Evolutionary conservation across 495 filamentous ascomycete genomes (phyloP), one percentile per base, ranked within the genome.

Genomic region (Apiosordaria backusii): DNA sequence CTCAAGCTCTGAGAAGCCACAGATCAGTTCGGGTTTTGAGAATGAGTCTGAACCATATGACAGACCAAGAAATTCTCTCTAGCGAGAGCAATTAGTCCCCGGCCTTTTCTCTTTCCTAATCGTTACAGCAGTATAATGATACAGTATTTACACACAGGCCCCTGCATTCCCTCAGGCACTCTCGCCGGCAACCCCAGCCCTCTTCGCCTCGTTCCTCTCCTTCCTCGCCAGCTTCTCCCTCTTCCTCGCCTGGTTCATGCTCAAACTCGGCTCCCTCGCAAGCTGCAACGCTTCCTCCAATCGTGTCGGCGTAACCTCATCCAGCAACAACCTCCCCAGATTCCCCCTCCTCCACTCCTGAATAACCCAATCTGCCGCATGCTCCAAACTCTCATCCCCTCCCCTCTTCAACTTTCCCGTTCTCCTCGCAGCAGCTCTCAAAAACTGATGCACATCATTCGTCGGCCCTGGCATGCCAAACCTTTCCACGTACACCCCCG

Each of bases 341-440:
- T 83, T 77, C 2, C 95, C 96, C 21, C 81, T 80, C 61, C 96
- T 83, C 89, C 92, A 99, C 74, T 89, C 86, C 77, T 92, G 88
- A 1, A 99, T 84, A 57, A 96, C 80, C 87, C 92, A 93, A 60
- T 93, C 77, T 2, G 95, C 93, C 18, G 92, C 84, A 24, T 84
- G 85, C 62, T 93, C 90, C 15, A 85, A 75, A 72, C 91, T 90
- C 7, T 89, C 86, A 13, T 83, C 74, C 1, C 92, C 92, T 10
- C 92, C 91, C 70, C 90, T 93, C 58, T 79, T 75, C 50, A 99
- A 79, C 64, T 91, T 85, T 13, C 95, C 95, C 7, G 90, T 91
- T 60, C 88, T 85, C 59, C 70, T 78, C 9, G 90, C 93, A 26
- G 94, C 85, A 0, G 75, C 83, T 16, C 86, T 82, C 18, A 98